Evolutionary conservation across 2,329 filamentous ascomycete species (phyloP), one percentile per base, ranked within the genome.

Genomic region (Cercospora sesami): DNA sequence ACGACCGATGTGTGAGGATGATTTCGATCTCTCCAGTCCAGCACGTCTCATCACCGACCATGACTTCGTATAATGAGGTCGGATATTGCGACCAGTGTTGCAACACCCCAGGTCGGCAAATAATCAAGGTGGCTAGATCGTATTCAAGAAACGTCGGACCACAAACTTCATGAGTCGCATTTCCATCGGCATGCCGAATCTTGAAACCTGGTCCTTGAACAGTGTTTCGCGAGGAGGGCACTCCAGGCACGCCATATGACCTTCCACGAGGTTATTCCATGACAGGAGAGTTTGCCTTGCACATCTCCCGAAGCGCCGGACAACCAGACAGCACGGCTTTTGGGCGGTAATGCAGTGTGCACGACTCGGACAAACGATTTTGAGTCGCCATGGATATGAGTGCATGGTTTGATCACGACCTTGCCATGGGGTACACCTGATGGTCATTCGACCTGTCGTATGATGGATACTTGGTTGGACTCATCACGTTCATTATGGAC

Each of bases 281-380:
- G 45, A 51, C 45, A 60, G 16, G 33, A 26, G 42, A 42, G 59
- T 61, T 48, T 21, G 59, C n/a, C 23, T 10, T 26, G 59, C 59
- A 42, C 59, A 61, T 61, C 33, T 61, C 33, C 59, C 59, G 59
- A 61, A 18, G 45, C 16, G 33, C 59, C 36, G 59, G 21, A 45
- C 59, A 48, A 30, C 59, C 59, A 61, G 59, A 61, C 59, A 61
- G 59, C 58, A 36, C 59, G 59, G 59, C 59, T 45, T 23, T 61
- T 61, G 59, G 59, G 59, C 59, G 59, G 59, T 39, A 61, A 61
- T 48, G 59, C 59, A 61, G 23, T 28, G 59, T 23, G 18, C n/a
- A 60, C 57, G 57, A 60, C 57, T 60, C 57, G 59, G 42, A 30
- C 16, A 48, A 61, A 26, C 36, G 42, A 16, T 36, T 33, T 60